These are phyloP conservation scores for Maudiozyma serrabonitensis DNA, from an alignment of 805 yeast genomes.

Conservation along the genomic window DNA sequence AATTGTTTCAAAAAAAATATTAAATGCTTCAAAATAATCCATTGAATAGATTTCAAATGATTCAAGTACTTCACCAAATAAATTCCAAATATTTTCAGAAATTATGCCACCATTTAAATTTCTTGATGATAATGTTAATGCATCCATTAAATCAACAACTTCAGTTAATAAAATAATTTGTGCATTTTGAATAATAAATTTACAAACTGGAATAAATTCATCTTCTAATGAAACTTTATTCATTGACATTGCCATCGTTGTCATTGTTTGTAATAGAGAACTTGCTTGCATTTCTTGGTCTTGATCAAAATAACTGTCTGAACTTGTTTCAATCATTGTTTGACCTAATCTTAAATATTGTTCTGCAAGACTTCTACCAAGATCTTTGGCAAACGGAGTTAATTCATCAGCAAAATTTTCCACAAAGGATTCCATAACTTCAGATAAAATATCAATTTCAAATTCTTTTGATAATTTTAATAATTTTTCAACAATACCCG, in stretches of 20 bases:
- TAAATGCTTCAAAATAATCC: slow-evolving; percentile 48
- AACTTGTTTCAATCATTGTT: slow-evolving; percentile 41
- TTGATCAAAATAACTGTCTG: slow-evolving; percentile 26
- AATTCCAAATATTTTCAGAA: slow-evolving; percentile 41
- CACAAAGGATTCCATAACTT: slow-evolving; percentile 93
- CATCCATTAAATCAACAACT: slow-evolving; percentile 52
- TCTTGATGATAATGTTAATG: slow-evolving; percentile 41
- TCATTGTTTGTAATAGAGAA: slow-evolving; percentile 61
- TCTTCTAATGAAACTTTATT: slow-evolving; percentile 45
- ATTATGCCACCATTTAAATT: slow-evolving; percentile 36
- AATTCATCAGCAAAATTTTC: slow-evolving; percentile 78
- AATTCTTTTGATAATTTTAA: slow-evolving; percentile 66
- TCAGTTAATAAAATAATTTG: slow-evolving; percentile 54
- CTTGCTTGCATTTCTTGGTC: slow-evolving; percentile 63
- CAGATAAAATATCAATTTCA: slow-evolving; percentile 77
- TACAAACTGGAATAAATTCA: slow-evolving; percentile 48
- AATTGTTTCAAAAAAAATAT: slow-evolving; percentile 47
- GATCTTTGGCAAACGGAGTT: slow-evolving; percentile 74
- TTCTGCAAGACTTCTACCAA: slow-evolving; percentile 48
- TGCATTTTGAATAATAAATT: slow-evolving; percentile 48
- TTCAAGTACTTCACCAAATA: slow-evolving; percentile 39
- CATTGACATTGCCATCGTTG: slow-evolving; percentile 64
- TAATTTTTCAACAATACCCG: slow-evolving; percentile 72
- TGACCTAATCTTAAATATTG: slow-evolving; percentile 51
- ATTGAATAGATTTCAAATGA: slow-evolving; percentile 50